Evolutionary conservation across 2,329 filamentous ascomycete species (phyloP), one percentile per base, ranked within the genome.

Genomic region (Alternaria arborescens): DNA sequence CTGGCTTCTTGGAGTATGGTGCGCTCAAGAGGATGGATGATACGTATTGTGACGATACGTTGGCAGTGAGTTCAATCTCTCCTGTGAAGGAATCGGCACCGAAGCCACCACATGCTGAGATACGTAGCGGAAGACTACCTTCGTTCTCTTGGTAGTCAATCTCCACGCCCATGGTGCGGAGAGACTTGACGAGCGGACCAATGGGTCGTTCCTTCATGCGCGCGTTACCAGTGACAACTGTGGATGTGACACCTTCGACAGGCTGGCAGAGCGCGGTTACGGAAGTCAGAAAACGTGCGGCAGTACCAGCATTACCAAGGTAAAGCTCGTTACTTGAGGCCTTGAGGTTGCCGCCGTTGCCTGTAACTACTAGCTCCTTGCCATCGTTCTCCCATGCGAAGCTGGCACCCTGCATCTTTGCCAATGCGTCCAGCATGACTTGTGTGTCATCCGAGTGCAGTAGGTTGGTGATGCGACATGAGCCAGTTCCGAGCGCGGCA

Each of bases 1-100:
- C 94, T 0, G 94, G 92, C 64, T 93, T 89, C 81, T 97, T 97
- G 46, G 95, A 95, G 74, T 98, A 99, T 0, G 95, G 95, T 0
- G 95, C 95, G 60, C 93, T 96, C 92, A 99, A 96, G 52, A 99
- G 84, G 65, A 99, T 89, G 1, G 94, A 97, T 0, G 95, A 98
- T 38, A 99, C 95, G 75, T 98, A 99, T 80, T 99, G 95, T n/a
- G 95, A 98, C 8, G 95, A 99, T 16, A 98, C 91, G 42, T 95
- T 98, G 1, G 95, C 95, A 11, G 94, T 93, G 58, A 99, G 85
- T 76, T 97, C 91, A 70, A 99, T 97, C 28, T 91, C 85, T 38
- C 95, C 95, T 56, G 94, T 71, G 57, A 78, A 78, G 0, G 62
- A 90, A 4, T 94, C 94, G 48, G 89, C 90, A 24, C 91, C 91